Conservation (phyloP, 2,329 filamentous ascomycete species). For the Pyrenophora graminea region DNA sequence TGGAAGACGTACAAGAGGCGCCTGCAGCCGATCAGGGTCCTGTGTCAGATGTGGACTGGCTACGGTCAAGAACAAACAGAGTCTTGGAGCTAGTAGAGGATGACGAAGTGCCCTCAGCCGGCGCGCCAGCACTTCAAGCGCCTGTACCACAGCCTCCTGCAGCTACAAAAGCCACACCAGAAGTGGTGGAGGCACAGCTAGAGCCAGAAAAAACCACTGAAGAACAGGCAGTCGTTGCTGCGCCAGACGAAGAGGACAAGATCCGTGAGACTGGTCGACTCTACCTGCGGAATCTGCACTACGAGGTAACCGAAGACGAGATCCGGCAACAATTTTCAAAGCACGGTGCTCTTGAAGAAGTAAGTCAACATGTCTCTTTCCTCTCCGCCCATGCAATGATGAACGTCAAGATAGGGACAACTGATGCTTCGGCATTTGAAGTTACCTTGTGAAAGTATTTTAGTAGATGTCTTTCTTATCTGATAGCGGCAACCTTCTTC, state of each 20-base stretch:
- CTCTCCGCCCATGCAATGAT: constrained; percentile 64
- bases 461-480: constrained; percentile 99
- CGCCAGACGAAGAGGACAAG: constrained; percentile 57
- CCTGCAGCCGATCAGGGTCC: constrained; percentile 43
- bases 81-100: constrained; percentile 83
- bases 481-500: constrained; percentile 58
- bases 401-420: constrained; percentile 99
- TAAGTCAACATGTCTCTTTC: constrained; percentile 56
- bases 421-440: constrained; percentile 94
- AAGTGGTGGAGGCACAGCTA: constrained; percentile 12
- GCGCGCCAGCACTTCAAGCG: neutral
- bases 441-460: constrained; percentile 91
- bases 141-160: constrained; percentile 8
- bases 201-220: constrained; percentile 10
- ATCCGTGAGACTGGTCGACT: constrained; percentile 76
- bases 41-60: constrained; percentile 84
- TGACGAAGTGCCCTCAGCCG: constrained; percentile 55
- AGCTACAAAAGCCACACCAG: constrained; percentile 15
- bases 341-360: constrained; percentile 83
- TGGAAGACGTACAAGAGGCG: constrained; percentile 20
- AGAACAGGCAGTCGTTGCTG: constrained; percentile 46
- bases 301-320: constrained; percentile 76
- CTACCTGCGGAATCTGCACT: constrained; percentile 88
- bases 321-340: constrained; percentile 71
- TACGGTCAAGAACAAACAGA: constrained; percentile 84